Evolutionary conservation across 2,329 filamentous ascomycete genomes (phyloP), one percentile per base, ranked within the genome.

Genomic region (Penicillium sp.): DNA sequence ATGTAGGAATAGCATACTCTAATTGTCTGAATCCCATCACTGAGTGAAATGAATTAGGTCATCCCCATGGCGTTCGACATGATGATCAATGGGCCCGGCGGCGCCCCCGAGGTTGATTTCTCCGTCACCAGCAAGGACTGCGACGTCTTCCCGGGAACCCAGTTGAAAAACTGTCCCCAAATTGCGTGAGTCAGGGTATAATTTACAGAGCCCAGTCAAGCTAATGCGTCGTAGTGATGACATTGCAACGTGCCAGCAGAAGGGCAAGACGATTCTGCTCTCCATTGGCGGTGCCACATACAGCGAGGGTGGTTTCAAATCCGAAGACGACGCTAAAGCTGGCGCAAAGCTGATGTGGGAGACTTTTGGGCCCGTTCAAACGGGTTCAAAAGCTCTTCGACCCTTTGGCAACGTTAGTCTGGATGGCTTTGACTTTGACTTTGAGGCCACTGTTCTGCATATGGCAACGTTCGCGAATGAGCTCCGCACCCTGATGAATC

Each of bases 361-460:
- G 54, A 89, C 87, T 64, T 92, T 92, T 72, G 90, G 90, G 2
- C 87, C 89, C 74, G 40, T 68, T 76, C 13, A 78, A 75, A 43
- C 58, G 7, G 62, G 53, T 33, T 80, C 75, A 43, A 75, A 73
- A 1, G 78, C 78, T 7, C 80, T 85, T 58, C 85, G 90, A 8
- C 90, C 90, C 1, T 92, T 92, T 71, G 87, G 87, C 57, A 75
- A 78, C 13, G 85, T 87, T 10, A 80, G 85, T 4, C 78, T 93
- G 45, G 89, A 93, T 72, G 90, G 90, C 4, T 92, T 93, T 73
- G 90, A 93, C 75, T 86, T 92, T 65, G 90, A 93, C 73, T 87
- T 92, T 63, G 89, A 92, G 76, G 80, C 84, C 4, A 74, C 76
- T 2, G 83, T 84, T 14, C 75, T 75, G 52, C 87, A 90, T 76